Base-by-base conservation (phyloP, 202 grass and related monocot genomes). In the Dendrocalamus latiflorus region DNA sequence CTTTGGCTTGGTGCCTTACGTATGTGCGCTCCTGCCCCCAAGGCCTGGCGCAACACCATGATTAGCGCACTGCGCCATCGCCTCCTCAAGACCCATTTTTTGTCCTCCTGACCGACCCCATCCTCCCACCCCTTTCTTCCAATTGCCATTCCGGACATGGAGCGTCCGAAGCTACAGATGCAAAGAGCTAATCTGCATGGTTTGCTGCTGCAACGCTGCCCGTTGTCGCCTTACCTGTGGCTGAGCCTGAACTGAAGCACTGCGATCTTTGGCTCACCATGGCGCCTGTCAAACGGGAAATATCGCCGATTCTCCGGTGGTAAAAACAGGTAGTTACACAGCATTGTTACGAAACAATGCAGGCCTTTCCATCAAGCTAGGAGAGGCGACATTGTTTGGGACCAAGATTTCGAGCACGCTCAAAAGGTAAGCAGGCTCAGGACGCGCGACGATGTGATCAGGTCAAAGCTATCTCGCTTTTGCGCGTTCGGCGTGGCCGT, bases 391-490 rank as follows among this genome's bases (percentile, higher is more conserved):
- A 4, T n/a, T 22, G 37, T 48, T 58, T 26, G 78, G 87, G 45
- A 57, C 77, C 87, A 78, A 53, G 2, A 11, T 49, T 28, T 36
- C 1, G 7, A 65, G 77, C 87, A 85, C 77, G 87, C 82, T 41
- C 48, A 47, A 70, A 70, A 81, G 76, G 44, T 4, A 50, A 30
- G 76, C 53, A 37, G 76, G 81, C n/a, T 22, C 45, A 25, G 14
- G 30, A 17, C 21, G 28, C 22, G 1, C 26, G 43, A 36, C 70
- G 26, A 6, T 8, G 76, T 33, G 34, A 82, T 55, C 84, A 70
- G 85, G 68, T 85, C 87, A 92, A 89, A 78, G 73, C 74, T 56
- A 21, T 21, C 8, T 74, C 41, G 41, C 83, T 81, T 86, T 86
- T 36, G 20, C 49, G 4, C 42, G 18, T 72, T 14, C 58, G 84